Evolutionary conservation across 129 eudicot genomes (phyloP), one percentile per base, ranked within the genome.

Genomic region (Pseudognaphalium luteoalbum): DNA sequence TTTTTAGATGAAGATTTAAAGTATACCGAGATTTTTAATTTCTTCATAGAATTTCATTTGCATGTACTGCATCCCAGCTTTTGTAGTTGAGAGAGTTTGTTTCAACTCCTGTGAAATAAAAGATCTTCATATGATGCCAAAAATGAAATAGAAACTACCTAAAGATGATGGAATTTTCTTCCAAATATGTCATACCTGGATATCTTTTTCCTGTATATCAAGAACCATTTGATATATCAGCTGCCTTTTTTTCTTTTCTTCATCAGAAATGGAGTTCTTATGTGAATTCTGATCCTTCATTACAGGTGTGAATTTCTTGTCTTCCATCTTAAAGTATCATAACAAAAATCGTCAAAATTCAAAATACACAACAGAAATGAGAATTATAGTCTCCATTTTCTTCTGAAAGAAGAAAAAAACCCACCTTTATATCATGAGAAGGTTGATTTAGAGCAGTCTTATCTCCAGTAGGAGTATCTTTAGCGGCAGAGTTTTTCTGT

Each of bases 1-100:
- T 19, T 12, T 50, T 65, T 17, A 63, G 20, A 61, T 70, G 66
- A 68, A 71, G 50, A 39, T 22, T 35, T 12, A 66, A 15, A 19
- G 14, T 76, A n/a, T 89, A 95, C 99, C 97, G 54, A 95, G 85
- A 85, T 85, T 95, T 17, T 86, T 85, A 76, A 95, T 72, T 59
- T 95, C 99, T 66, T 95, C 99, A 8, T 85, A 90, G 62, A 95
- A 87, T 78, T 89, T 91, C 85, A 68, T 83, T 81, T 95, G 97
- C 97, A 95, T 89, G 82, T 77, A 89, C 92, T 86, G 96, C 90
- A 89, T 83, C 52, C 94, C 94, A 25, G 99, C 83, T 82, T 82
- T 95, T 78, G 97, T 91, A 19, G 87, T 81, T 21, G 86, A 81
- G 64, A 95, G 90, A 63, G 87, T 88, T 81, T 89, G 90, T 80